phyloP scores from a whole-genome alignment of 2,329 filamentous ascomycete genomes.

The Colletotrichum echinochloae region DNA sequence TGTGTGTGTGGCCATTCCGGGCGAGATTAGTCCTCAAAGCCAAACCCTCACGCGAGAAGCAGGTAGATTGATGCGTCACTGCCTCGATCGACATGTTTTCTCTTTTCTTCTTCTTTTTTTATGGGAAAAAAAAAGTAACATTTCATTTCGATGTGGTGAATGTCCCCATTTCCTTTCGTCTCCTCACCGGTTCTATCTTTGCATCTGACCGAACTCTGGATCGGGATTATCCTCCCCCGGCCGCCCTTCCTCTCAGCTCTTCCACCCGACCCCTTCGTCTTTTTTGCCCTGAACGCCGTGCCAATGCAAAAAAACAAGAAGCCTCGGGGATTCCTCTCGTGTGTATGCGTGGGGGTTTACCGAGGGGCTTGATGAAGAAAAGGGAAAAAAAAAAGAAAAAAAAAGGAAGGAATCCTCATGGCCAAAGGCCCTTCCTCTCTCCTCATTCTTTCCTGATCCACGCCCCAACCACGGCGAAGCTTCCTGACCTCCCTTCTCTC shows the following conservation, averaged over 20 bases:
- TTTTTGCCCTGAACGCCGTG: conserved; percentile 42
- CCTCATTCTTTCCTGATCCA: background rate
- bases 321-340: conserved; percentile 1
- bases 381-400: background rate
- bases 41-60: background rate
- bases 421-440: background rate
- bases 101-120: too few relatives aligned
- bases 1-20: too few relatives aligned
- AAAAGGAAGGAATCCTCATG: background rate
- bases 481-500: background rate
- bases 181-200: background rate
- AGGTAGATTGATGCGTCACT: background rate
- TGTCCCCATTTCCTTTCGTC: background rate
- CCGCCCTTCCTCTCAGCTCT: too few relatives aligned
- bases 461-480: background rate
- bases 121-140: background rate
- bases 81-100: background rate
- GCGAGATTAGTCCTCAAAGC: background rate
- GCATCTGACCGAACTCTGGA: background rate
- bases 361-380: background rate
- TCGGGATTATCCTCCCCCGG: too few relatives aligned
- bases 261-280: too few relatives aligned
- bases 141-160: conserved; percentile 14
- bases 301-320: conserved; percentile 42
- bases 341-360: background rate